A percentile compares a stretch with the other conserved stretches of the same genome.
Conservation (phyloP, 1,284 basidiomycete species). For the Polyporus tsugae region DNA sequence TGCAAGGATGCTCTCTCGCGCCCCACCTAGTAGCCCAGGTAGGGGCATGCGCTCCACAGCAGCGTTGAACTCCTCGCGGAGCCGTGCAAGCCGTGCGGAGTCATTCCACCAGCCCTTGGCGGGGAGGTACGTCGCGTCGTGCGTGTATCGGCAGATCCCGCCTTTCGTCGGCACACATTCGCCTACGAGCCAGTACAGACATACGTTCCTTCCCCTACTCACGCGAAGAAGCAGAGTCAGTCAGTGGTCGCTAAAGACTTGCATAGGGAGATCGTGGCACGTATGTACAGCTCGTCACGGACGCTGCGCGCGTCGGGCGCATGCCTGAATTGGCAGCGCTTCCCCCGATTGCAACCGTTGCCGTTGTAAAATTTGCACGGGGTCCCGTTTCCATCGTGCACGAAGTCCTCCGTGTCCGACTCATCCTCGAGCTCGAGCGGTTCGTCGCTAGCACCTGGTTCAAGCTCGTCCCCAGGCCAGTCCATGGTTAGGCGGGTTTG, state of each 20-base stretch:
- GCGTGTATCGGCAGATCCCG: constrained; percentile 46
- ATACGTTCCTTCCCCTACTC: constrained; percentile 50
- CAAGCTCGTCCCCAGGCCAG: neutral
- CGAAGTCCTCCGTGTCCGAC: constrained; percentile 57
- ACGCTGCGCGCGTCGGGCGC: constrained; percentile 60
- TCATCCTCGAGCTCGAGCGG: constrained; percentile 32
- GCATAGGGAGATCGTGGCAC: neutral
- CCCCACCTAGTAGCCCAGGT: neutral
- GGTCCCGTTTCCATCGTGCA: constrained; percentile 56
- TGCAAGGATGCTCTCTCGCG: constrained; percentile 6
- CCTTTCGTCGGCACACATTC: constrained; percentile 35
- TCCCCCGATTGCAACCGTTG: constrained; percentile 48
- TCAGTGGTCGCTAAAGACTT: neutral
- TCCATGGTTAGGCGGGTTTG: neutral
- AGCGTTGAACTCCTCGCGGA: constrained; percentile 9
- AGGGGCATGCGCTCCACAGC: constrained; percentile 1
- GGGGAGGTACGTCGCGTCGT: constrained; percentile 44
- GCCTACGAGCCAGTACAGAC: constrained; percentile 45
- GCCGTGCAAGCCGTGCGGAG: constrained; percentile 3
- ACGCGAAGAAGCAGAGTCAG: neutral
- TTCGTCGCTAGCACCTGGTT: constrained; percentile 43
- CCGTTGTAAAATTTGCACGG: constrained; percentile 64
- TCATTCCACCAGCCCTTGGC: constrained; percentile 20
- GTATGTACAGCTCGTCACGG: constrained; percentile 57
- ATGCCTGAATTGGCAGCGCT: constrained; percentile 54